Conservation (phyloP, 345 rosid species). For the Arabidopsis suecica region DNA sequence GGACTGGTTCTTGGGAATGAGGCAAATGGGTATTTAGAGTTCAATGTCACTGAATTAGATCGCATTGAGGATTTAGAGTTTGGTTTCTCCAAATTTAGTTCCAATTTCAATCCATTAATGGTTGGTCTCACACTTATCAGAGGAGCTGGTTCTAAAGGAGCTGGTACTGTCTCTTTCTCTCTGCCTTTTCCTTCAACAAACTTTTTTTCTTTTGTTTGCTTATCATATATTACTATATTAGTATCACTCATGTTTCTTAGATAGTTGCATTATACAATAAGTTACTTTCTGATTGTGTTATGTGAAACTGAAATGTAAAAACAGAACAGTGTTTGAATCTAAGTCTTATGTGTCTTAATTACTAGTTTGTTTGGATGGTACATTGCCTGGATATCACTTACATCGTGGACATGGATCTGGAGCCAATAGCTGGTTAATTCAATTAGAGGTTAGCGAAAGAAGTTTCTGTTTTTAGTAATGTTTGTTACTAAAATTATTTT, state of each 20-base stretch:
- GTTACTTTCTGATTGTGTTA: constrained; percentile 18
- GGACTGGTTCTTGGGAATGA: constrained; percentile 40
- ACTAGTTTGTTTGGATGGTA: constrained; percentile 96
- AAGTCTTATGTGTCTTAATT: constrained; percentile 31
- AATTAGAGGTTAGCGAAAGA: constrained; percentile 68
- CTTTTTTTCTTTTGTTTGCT: neutral
- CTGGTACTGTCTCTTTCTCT: constrained; percentile 56
- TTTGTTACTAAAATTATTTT: neutral
- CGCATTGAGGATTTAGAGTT: constrained; percentile 52
- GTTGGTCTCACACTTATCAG: constrained; percentile 88
- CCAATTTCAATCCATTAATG: constrained; percentile 53
- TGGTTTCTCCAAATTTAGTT: constrained; percentile 48
- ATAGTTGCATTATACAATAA: constrained; percentile 3
- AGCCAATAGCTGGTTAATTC: constrained; percentile 89
- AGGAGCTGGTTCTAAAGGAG: constrained; percentile 76
- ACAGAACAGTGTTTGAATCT: constrained; percentile 34
- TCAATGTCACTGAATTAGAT: constrained; percentile 66
- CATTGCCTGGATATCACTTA: constrained; percentile 92
- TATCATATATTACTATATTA: constrained; percentile 5
- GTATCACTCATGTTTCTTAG: neutral
- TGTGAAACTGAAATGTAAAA: neutral
- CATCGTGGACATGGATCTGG: constrained; percentile 87
- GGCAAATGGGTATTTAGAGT: constrained; percentile 52
- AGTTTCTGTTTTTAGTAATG: neutral
- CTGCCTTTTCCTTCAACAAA: constrained; percentile 7